Conservation (phyloP, 163 green algal species). For the Scenedesmus sp. region DNA sequence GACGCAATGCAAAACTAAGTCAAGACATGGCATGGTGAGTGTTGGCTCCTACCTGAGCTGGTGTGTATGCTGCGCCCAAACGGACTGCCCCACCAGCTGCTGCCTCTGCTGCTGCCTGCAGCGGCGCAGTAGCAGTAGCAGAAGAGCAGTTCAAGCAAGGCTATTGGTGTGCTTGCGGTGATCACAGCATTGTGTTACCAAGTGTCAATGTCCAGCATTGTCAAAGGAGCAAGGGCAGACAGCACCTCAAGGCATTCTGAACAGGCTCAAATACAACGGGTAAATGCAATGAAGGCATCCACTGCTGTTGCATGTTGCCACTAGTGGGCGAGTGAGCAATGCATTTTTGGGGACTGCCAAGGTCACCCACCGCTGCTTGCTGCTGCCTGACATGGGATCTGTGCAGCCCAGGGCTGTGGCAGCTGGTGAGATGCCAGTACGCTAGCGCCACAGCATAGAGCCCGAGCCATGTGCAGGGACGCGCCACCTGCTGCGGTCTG, state of each 20-base stretch:
- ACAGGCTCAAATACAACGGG: too few species aligned
- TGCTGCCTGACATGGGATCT: background rate
- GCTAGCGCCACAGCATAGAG: background rate
- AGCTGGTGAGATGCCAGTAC: background rate
- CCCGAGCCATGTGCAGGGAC: background rate
- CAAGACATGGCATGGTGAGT: background rate
- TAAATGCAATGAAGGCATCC: too few species aligned
- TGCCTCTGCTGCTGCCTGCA: background rate
- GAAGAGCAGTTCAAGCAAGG: background rate
- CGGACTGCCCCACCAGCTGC: background rate
- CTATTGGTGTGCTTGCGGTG: background rate
- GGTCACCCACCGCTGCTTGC: background rate
- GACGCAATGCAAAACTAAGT: background rate
- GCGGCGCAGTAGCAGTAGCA: background rate
- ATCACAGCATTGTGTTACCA: background rate
- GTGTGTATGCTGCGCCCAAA: conserved; percentile 29
- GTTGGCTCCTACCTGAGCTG: background rate
- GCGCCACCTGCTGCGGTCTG: background rate
- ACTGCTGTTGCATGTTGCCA: too few species aligned
- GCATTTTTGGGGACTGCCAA: background rate
- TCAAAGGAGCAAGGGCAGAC: too few species aligned
- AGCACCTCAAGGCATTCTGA: too few species aligned
- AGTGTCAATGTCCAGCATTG: background rate
- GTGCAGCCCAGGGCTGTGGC: background rate
- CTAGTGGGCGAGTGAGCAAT: background rate